These are phyloP conservation scores for Fusarium verticillioides DNA, from an alignment of 2,329 filamentous ascomycete species.

Conservation along the genomic window DNA sequence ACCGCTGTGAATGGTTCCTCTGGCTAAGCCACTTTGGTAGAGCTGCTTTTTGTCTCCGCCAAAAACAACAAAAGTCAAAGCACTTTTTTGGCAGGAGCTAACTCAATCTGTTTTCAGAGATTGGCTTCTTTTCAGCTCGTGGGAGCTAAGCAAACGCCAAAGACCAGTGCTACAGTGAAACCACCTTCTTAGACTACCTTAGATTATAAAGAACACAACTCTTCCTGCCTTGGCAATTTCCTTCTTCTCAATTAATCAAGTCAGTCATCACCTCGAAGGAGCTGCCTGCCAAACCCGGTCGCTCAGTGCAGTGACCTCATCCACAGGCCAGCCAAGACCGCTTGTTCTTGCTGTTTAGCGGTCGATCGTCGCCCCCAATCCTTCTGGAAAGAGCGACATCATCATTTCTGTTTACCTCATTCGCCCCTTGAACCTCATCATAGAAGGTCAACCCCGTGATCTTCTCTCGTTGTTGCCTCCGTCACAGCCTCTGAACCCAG, in stretches of 20 bases:
- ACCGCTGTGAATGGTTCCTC: not conserved
- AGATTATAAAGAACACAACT: constrained; percentile 5
- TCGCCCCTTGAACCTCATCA: constrained; percentile 7
- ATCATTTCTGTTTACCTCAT: constrained; percentile 6
- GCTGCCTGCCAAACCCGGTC: constrained; percentile 10
- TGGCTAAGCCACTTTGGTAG: not conserved
- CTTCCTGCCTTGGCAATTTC: not conserved
- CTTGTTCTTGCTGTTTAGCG: constrained; percentile 14
- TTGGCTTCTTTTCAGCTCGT: constrained; percentile 15
- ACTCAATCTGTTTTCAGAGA: constrained; percentile 5
- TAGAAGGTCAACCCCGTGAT: constrained; percentile 2
- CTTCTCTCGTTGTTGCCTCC: not conserved
- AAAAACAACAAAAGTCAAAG: constrained; percentile 1
- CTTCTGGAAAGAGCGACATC: constrained; percentile 23
- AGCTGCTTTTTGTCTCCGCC: not conserved
- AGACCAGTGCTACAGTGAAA: not conserved
- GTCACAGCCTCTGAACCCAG: not conserved
- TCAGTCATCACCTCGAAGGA: not conserved
- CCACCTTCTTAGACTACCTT: not conserved
- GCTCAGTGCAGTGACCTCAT: constrained; percentile 31
- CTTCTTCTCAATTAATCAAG: not conserved
- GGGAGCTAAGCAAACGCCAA: constrained; percentile 2
- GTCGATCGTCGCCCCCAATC: constrained; percentile 15
- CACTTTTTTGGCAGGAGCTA: constrained; percentile 4
- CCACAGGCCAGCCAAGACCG: constrained; percentile 7